Conservation (phyloP, 2,329 filamentous ascomycete species). For the Byssothecium circinans region DNA sequence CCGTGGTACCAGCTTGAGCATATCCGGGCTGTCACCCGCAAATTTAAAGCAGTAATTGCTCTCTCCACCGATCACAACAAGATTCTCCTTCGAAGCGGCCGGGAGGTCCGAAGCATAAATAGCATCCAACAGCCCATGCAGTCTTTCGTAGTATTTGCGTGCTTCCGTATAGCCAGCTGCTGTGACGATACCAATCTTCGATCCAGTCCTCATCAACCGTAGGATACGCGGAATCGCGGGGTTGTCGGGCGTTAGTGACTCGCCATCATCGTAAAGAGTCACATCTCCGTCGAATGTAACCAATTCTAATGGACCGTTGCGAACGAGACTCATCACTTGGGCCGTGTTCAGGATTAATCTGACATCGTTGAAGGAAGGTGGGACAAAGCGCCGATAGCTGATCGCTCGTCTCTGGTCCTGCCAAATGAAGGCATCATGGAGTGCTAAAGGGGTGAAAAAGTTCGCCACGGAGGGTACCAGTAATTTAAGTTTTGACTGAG, state of each 20-base stretch:
- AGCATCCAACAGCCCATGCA: constrained; percentile 84
- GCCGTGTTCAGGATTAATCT: constrained; percentile 91
- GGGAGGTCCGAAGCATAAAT: constrained; percentile 68
- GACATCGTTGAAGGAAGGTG: constrained; percentile 96
- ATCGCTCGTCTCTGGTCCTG: constrained; percentile 87
- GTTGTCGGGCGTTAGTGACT: constrained; percentile 73
- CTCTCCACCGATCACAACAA: constrained; percentile 94
- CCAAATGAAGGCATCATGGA: constrained; percentile 88
- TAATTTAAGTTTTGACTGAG: constrained; percentile 83
- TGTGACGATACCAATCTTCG: constrained; percentile 92
- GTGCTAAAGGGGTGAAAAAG: constrained; percentile 86
- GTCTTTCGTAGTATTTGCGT: constrained; percentile 79
- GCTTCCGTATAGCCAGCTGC: constrained; percentile 93
- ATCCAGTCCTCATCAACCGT: constrained; percentile 73
- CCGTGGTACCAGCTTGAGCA: constrained; percentile 67
- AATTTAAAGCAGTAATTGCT: constrained; percentile 93
- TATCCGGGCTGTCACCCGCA: constrained; percentile 63
- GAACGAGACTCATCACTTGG: constrained; percentile 87
- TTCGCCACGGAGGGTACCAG: constrained; percentile 88
- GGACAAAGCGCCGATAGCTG: constrained; percentile 86
- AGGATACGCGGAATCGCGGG: constrained; percentile 71
- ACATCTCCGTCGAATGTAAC: constrained; percentile 98
- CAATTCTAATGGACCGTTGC: constrained; percentile 71
- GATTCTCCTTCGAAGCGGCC: constrained; percentile 68
- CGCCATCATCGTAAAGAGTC: constrained; percentile 83